Evolutionary conservation across 257 asterid genomes (phyloP).

Genomic region (Ligustrum vulgare): DNA sequence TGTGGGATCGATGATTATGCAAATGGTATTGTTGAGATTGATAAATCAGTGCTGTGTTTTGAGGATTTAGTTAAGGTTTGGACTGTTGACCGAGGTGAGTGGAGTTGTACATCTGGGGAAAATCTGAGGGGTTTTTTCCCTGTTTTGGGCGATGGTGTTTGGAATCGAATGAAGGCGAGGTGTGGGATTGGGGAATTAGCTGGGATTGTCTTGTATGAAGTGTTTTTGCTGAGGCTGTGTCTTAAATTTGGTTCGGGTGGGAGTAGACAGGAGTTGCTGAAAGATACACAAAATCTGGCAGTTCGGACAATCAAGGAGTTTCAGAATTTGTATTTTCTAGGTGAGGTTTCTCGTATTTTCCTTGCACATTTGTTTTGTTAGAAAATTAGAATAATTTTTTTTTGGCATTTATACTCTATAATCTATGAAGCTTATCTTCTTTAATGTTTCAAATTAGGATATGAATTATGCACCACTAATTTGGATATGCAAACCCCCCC

Average conservation of each 20-base stretch:
- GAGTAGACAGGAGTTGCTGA: slow-evolving; percentile 39
- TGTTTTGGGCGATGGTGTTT: slow-evolving; percentile 37
- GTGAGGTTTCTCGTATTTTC: slow-evolving; percentile 35
- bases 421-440: background rate
- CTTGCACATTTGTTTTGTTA: background rate
- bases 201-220: slow-evolving; percentile 65
- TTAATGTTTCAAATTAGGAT: no score
- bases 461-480: background rate
- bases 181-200: slow-evolving; percentile 45
- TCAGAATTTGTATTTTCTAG: slow-evolving; percentile 53
- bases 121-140: slow-evolving; percentile 62
- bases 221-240: slow-evolving; percentile 59
- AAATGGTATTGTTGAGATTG: slow-evolving; percentile 32
- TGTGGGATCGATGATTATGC: slow-evolving; percentile 47
- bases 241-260: slow-evolving; percentile 40
- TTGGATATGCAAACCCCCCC: slow-evolving; percentile 6
- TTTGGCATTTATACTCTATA: background rate
- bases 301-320: slow-evolving; percentile 60
- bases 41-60: slow-evolving; percentile 44
- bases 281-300: slow-evolving; percentile 36
- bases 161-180: slow-evolving; percentile 35
- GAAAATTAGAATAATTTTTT: background rate
- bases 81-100: slow-evolving; percentile 61
- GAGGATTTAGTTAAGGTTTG: slow-evolving; percentile 75
- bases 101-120: slow-evolving; percentile 41